phyloP scores from a whole-genome alignment of 2,329 filamentous ascomycete genomes.

The Corinectria fuckeliana region DNA sequence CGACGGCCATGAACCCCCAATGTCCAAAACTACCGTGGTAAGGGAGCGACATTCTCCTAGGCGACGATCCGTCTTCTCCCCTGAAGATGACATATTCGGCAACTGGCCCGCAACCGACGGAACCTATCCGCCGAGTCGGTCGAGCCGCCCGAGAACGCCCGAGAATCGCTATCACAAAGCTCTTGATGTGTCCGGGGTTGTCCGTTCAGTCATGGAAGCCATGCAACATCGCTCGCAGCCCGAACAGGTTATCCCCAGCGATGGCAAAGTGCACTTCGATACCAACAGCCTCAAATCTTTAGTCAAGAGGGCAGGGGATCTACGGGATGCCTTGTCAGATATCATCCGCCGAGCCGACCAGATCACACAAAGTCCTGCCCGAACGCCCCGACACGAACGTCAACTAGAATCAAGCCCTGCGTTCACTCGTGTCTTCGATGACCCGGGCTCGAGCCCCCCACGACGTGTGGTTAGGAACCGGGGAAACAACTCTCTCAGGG shows the following conservation, averaged over 20 bases:
- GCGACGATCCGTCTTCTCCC: conserved; percentile 67
- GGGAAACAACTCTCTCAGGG: conserved; percentile 60
- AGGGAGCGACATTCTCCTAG: conserved; percentile 60
- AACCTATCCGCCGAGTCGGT: conserved; percentile 42
- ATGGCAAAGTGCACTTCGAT: conserved; percentile 66
- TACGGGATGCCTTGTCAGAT: conserved; percentile 66
- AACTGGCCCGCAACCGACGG: conserved; percentile 54
- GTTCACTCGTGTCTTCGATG: conserved; percentile 70
- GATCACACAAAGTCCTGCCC: conserved; percentile 61
- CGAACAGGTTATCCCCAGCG: conserved; percentile 43
- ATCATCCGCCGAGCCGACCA: conserved; percentile 65
- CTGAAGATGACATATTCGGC: conserved; percentile 71
- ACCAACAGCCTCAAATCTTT: conserved; percentile 72
- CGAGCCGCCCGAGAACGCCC: conserved; percentile 51
- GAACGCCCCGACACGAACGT: conserved; percentile 55
- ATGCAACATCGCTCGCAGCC: conserved; percentile 63
- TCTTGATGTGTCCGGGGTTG: conserved; percentile 55
- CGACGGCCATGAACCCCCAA: conserved; percentile 50
- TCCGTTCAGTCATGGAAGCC: conserved; percentile 68
- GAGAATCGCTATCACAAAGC: conserved; percentile 44
- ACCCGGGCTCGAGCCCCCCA: conserved; percentile 63
- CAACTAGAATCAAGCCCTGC: conserved; percentile 67
- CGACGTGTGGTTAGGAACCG: conserved; percentile 58
- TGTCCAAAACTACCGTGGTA: conserved; percentile 59
- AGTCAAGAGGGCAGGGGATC: conserved; percentile 66